phyloP scores from a whole-genome alignment of 495 filamentous ascomycete species.

The Neurospora pannonica region DNA sequence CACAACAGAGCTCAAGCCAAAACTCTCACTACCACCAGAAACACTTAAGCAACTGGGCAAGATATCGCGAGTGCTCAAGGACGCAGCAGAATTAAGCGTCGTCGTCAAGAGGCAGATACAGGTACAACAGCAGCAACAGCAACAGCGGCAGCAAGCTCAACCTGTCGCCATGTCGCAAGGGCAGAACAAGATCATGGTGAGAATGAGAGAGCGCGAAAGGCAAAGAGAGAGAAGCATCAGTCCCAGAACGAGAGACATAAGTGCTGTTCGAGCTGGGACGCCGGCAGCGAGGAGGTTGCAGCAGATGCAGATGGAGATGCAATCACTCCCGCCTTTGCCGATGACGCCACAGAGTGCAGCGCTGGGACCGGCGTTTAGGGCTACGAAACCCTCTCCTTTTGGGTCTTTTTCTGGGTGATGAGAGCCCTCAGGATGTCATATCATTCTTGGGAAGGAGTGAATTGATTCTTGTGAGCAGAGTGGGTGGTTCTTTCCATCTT shows the following conservation, averaged over 20 bases:
- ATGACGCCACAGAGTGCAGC: constrained; percentile 61
- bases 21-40: constrained; percentile 46
- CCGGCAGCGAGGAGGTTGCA: background rate
- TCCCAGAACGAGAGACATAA: background rate
- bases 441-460: background rate
- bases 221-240: background rate
- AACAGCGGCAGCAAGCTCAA: background rate
- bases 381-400: constrained; percentile 10
- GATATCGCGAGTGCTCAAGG: constrained; percentile 63
- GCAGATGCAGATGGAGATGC: constrained; percentile 9
- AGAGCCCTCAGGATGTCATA: background rate
- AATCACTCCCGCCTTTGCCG: constrained; percentile 14
- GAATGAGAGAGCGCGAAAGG: background rate
- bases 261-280: background rate
- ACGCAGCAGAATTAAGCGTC: constrained; percentile 65
- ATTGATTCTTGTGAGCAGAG: background rate
- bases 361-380: constrained; percentile 47
- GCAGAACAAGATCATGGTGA: background rate
- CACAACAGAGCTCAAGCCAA: background rate
- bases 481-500: background rate
- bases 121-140: background rate
- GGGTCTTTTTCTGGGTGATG: background rate
- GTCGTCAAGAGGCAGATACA: constrained; percentile 2
- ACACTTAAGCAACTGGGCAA: constrained; percentile 58
- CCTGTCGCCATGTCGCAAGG: background rate